phyloP scores from a whole-genome alignment of 2,329 filamentous ascomycete genomes.

The Sporothrix sp. region DNA sequence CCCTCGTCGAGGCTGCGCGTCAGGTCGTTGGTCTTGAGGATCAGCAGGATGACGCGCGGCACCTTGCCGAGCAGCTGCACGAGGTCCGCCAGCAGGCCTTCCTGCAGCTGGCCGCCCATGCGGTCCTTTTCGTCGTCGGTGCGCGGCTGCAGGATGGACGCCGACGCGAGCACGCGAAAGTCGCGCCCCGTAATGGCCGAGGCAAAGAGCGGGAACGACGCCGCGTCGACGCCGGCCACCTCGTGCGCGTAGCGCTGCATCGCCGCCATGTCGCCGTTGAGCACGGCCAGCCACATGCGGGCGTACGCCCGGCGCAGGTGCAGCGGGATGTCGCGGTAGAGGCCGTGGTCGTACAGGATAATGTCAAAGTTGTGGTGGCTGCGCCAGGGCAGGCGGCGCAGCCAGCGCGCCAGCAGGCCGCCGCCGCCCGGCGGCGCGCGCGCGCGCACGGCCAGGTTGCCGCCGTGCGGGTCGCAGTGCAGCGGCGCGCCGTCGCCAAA shows the following conservation, averaged over 20 bases:
- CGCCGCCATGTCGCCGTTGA: conserved; percentile 71
- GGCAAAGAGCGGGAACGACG: conserved; percentile 90
- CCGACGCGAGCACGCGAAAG: conserved; percentile 62
- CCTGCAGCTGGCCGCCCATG: conserved; percentile 75
- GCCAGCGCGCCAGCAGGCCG: not conserved
- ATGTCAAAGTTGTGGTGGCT: conserved; percentile 71
- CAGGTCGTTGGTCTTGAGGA: conserved; percentile 95
- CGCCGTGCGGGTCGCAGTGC: conserved; percentile 94
- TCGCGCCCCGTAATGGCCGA: conserved; percentile 94
- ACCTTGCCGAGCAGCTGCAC: conserved; percentile 83
- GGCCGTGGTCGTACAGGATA: conserved; percentile 90
- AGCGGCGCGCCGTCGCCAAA: conserved; percentile 81
- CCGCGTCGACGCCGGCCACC: conserved; percentile 78
- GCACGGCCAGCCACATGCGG: conserved; percentile 93
- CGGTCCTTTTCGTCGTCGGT: conserved; percentile 70
- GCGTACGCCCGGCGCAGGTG: conserved; percentile 76
- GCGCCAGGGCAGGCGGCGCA: conserved; percentile 27
- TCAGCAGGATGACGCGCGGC: conserved; percentile 83
- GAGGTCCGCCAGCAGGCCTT: conserved; percentile 79
- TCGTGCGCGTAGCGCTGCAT: conserved; percentile 88
- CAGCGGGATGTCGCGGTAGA: conserved; percentile 85
- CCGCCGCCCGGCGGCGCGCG: not conserved
- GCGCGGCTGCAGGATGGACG: conserved; percentile 42
- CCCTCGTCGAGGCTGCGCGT: conserved; percentile 91
- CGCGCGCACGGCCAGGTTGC: conserved; percentile 75